Percentiles rank a stretch among this genome's conserved stretches.
phyloP scores from a whole-genome alignment of 179 eudicot genomes.

The Amaranthus tricolor region DNA sequence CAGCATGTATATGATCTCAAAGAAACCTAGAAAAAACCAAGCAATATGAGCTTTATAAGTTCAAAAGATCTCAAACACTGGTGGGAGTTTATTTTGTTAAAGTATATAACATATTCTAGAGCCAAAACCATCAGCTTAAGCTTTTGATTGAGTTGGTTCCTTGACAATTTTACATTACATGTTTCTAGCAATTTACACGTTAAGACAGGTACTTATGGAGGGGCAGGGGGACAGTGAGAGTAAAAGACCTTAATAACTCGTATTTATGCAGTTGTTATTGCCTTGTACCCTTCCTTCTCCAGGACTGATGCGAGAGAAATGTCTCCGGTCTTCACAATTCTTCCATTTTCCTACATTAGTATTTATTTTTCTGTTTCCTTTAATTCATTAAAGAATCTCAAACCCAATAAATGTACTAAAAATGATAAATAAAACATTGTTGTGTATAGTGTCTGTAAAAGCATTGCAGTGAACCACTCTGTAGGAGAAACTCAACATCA shows the following conservation, averaged over 20 bases:
- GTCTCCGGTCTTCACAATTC: conserved; percentile 83
- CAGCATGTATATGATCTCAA: background rate
- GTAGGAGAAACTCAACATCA: too few species aligned
- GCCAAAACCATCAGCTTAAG: background rate
- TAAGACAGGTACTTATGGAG: conserved; percentile 9
- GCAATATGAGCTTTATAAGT: background rate
- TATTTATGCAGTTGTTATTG: conserved; percentile 43
- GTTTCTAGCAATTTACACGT: background rate
- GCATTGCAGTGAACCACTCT: too few species aligned
- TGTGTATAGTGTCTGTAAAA: too few species aligned
- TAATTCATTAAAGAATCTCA: too few species aligned
- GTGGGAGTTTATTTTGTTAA: background rate
- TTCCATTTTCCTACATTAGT: conserved; percentile 62
- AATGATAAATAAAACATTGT: too few species aligned
- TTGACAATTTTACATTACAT: background rate
- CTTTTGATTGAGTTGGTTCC: background rate
- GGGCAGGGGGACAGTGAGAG: conserved; percentile 14
- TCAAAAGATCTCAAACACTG: background rate
- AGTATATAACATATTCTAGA: background rate
- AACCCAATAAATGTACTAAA: too few species aligned
- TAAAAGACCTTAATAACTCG: conserved; percentile 19
- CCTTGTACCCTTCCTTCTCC: conserved; percentile 90
- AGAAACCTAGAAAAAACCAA: background rate
- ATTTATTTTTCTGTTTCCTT: too few species aligned
- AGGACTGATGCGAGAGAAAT: conserved; percentile 65